Base-by-base conservation (phyloP, 345 rosid species). In the Lepidium aucheri region DNA sequence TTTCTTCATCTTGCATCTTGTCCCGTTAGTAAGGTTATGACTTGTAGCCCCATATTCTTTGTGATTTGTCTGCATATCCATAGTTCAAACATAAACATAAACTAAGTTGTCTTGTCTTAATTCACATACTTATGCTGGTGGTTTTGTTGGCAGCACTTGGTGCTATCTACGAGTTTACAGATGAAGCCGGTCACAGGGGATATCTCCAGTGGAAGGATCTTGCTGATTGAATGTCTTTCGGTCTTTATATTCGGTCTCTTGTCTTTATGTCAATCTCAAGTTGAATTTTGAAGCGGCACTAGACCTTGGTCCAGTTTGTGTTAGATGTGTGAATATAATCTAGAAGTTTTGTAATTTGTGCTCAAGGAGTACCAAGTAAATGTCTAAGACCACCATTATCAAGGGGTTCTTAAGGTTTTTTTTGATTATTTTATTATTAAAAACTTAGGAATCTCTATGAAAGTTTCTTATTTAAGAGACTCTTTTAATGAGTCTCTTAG, bases 141-240 rank as follows among this genome's bases (percentile, higher is more conserved):
- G 65, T 49, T 69, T 61, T 71, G 64, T 54, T 71, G 64, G 53
- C 79, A 90, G 98, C 80, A 5, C 76, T 53, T 0, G 98, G 98
- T 53, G 85, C 94, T 33, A 80, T 81, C 15, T 93, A 90, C 82
- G 83, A 84, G 69, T 89, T 89, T 73, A 77, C 81, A 16, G 81
- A 86, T 73, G 90, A 87, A 32, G 74, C 85, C 18, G 98, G 98
- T 47, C 95, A 83, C 42, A 91, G 88, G 41, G 87, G 94, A 69
- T 83, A 80, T 70, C 91, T 93, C 72, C 82, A 79, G 18, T 89
- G 91, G 90, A 86, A 86, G 67, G 74, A 80, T 60, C 63, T 78
- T 26, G 63, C 66, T n/a, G 81, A 79, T 78, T 87, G 80, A 79
- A 74, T 63, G 43, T 50, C 26, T 0, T 32, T 43, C 16, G 14